Base-by-base conservation (phyloP, 2,329 filamentous ascomycete genomes). In the Dothiorella sarmentorum region DNA sequence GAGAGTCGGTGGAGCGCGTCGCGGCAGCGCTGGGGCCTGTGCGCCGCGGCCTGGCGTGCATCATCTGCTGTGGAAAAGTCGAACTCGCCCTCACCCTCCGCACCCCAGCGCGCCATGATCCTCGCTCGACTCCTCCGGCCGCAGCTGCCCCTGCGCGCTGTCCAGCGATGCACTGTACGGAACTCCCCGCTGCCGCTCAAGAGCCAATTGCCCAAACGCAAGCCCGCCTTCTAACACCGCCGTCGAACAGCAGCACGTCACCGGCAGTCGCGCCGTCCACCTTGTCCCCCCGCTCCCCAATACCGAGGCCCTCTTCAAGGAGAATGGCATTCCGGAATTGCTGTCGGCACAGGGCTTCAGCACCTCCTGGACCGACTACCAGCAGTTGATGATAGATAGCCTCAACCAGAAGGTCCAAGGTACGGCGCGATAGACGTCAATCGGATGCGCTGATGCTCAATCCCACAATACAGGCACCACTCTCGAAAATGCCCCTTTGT, bases 321-420 rank as follows among this genome's bases (percentile, higher is more conserved):
- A 75, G 56, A 67, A 82, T 63, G 85, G 85, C 60, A 79, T 96
- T 5, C 82, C 85, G n/a, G 84, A 85, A 13, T 80, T 97, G 61
- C 80, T 96, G 70, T 86, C 86, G 27, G 73, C 80, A 2, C 78
- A 82, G 52, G 89, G 84, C 57, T 95, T 89, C 74, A 76, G 87
- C 58, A 82, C 90, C 57, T 86, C 91, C 51, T 99, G 91, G 86
- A 87, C 82, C 31, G 80, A 91, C 69, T 96, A 97, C 77, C 91
- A 96, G 80, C 71, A 77, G 35, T 75, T 88, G 64, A 80, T 93
- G 68, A 73, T 92, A 55, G 80, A 90, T 63, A 89, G 88, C 74
- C 82, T 97, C 71, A 95, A 95, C 74, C 75, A 79, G 60, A 73
- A 89, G 68, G 88, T 84, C 62, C 84, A 82, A 63, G 91, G 92